A percentile compares a stretch with the other conserved stretches of the same genome.
These are phyloP conservation scores for Neopestalotiopsis sp. DNA, from an alignment of 2,329 filamentous ascomycete genomes.

Conservation along the genomic window DNA sequence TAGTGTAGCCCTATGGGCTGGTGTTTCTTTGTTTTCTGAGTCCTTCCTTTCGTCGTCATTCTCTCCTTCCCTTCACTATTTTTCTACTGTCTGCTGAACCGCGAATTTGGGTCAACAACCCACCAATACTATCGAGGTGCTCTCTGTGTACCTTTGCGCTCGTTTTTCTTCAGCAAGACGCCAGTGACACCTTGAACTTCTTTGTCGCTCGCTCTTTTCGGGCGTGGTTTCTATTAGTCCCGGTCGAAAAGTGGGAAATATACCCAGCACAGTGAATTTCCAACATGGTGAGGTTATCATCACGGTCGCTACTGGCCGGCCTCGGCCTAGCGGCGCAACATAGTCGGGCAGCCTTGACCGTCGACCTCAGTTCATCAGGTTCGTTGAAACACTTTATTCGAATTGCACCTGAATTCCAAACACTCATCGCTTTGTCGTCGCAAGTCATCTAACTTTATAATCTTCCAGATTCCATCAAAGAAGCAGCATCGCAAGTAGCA, in stretches of 20 bases:
- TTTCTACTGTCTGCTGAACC: not conserved
- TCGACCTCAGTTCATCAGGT: constrained; percentile 35
- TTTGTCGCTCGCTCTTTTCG: not conserved
- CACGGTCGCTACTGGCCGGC: constrained; percentile 29
- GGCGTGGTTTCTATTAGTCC: not conserved
- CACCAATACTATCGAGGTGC: too few species aligned
- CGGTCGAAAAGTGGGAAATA: not conserved
- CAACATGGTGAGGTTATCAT: constrained; percentile 30
- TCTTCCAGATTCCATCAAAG: constrained; percentile 49
- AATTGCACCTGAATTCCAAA: not conserved
- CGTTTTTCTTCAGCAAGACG: not conserved
- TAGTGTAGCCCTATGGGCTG: too few species aligned
- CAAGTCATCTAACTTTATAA: not conserved
- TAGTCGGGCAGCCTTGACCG: constrained; percentile 32
- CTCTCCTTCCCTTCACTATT: not conserved
- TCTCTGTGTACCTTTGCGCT: not conserved
- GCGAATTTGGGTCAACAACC: not conserved
- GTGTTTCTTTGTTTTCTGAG: constrained; percentile 2
- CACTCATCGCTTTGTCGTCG: not conserved
- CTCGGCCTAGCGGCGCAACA: constrained; percentile 29
- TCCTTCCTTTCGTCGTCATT: constrained; percentile 8
- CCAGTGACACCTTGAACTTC: not conserved
- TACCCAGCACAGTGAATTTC: not conserved
- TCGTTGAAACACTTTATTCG: constrained; percentile 17
- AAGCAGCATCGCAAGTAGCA: constrained; percentile 51